Evolutionary conservation across 2,329 filamentous ascomycete genomes (phyloP), one percentile per base, ranked within the genome.

Genomic region (Botryotinia convoluta): DNA sequence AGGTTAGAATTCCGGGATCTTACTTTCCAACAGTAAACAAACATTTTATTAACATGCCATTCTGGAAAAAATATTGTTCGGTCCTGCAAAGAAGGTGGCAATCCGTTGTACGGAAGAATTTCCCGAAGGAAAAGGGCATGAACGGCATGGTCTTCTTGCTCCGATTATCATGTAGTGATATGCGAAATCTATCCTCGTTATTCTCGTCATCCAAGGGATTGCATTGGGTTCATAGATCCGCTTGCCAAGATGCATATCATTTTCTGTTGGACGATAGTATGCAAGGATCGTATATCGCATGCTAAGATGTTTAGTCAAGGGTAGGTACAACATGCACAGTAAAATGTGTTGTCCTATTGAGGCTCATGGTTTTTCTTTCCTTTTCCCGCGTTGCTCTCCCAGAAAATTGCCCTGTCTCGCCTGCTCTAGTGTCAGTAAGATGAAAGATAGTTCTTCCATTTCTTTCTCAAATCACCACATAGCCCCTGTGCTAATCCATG

Each of bases 281-380:
- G 35, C 71, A 60, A 48, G 39, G 48, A 54, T 72, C 42, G 29
- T 67, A n/a, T 68, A 67, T 54, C 48, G 64, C 48, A 72, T 72
- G 51, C 29, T 45, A n/a, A 42, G 22, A 67, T 67, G 29, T 44
- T 44, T 39, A 68, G 45, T 67, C 45, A 39, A 68, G 45, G 64
- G 3, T 54, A 69, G 45, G 26, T 51, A 67, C 64, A 67, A 29
- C 64, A 39, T 35, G 65, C 29, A 69, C 39, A 69, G 48, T 9
- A 18, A 35, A 63, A 60, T 71, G 72, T 48, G 65, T 39, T 71
- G 72, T 64, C 32, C 61, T 26, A 48, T 57, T 67, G 72, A 71
- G 68, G 48, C 60, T 73, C 72, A 39, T 8, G 29, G 57, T 10
- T 67, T 60, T 68, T 32, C 18, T 54, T 65, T 51, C 18, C 32